A percentile compares a stretch with the other conserved stretches of the same genome.
Conservation (phyloP, 805 yeast genomes). For the Kuraishia hungarica region DNA sequence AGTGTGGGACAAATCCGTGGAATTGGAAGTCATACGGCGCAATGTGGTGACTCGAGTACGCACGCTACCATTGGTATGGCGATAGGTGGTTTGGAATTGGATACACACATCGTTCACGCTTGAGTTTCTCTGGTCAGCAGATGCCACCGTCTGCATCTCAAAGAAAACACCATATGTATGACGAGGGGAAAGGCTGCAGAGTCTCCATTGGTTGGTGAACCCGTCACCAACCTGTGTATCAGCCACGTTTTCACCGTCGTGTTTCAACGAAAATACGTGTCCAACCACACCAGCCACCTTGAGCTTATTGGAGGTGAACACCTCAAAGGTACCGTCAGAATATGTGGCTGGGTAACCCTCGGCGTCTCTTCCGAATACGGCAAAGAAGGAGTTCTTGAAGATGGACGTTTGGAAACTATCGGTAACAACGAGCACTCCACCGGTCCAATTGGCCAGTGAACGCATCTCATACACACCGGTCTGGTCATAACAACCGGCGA, state of each 20-base stretch:
- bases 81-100: conserved; percentile 88
- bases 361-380: conserved; percentile 80
- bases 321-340: conserved; percentile 81
- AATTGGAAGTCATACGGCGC: conserved; percentile 39
- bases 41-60: conserved; percentile 89
- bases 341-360: conserved; percentile 86
- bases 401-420: conserved; percentile 94
- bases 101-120: conserved; percentile 28
- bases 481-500: conserved; percentile 95
- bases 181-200: conserved; percentile 78
- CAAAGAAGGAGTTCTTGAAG: conserved; percentile 84
- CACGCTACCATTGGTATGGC: conserved; percentile 89
- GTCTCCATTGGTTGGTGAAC: conserved; percentile 80
- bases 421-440: conserved; percentile 80
- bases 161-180: conserved; percentile 87
- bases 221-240: conserved; percentile 94
- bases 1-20: conserved; percentile 45
- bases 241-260: conserved; percentile 67
- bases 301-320: conserved; percentile 78
- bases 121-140: conserved; percentile 31
- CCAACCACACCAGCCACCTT: conserved; percentile 93
- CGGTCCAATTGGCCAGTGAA: conserved; percentile 73
- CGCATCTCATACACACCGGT: conserved; percentile 94
- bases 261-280: conserved; percentile 70
- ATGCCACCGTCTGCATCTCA: conserved; percentile 56